A percentile compares a stretch with the other conserved stretches of the same genome.
Evolutionary conservation across 208 protist species (phyloP).

Genomic region (Crithidia expoeki): DNA sequence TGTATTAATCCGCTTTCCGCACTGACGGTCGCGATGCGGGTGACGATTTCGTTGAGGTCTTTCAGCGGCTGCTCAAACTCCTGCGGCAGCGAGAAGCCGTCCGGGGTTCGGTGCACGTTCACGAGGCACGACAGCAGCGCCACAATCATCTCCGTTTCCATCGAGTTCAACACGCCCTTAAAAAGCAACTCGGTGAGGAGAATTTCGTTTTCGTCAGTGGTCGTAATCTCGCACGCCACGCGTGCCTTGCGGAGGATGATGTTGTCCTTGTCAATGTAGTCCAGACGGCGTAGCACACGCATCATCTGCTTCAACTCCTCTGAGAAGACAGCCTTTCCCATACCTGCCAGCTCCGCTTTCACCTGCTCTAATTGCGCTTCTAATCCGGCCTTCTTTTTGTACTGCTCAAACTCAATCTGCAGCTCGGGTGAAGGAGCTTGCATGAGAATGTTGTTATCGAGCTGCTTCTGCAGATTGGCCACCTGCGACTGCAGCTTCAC

Average conservation of each 20-base stretch:
- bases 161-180: slow-evolving; percentile 97
- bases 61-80: slow-evolving; percentile 91
- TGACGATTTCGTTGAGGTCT: slow-evolving; percentile 91
- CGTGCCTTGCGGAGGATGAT: slow-evolving; percentile 98
- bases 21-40: slow-evolving; percentile 93
- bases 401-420: slow-evolving; percentile 62
- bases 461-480: slow-evolving; percentile 81
- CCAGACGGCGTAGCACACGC: slow-evolving; percentile 95
- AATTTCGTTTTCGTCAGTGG: slow-evolving; percentile 98
- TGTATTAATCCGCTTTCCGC: slow-evolving; percentile 92
- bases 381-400: slow-evolving; percentile 70
- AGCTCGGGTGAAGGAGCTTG: slow-evolving; percentile 70
- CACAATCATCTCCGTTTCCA: slow-evolving; percentile 95
- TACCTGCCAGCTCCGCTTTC: slow-evolving; percentile 78
- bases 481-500: slow-evolving; percentile 83
- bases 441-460: slow-evolving; percentile 69
- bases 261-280: slow-evolving; percentile 97
- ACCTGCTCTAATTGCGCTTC: slow-evolving; percentile 75
- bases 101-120: slow-evolving; percentile 94
- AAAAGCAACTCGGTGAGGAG: slow-evolving; percentile 99
- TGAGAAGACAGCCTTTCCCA: slow-evolving; percentile 89
- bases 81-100: slow-evolving; percentile 85
- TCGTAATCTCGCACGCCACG: slow-evolving; percentile 98
- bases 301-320: slow-evolving; percentile 97
- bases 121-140: slow-evolving; percentile 96